Conservation (phyloP, 345 rosid genomes). For the Lepidium africanum region DNA sequence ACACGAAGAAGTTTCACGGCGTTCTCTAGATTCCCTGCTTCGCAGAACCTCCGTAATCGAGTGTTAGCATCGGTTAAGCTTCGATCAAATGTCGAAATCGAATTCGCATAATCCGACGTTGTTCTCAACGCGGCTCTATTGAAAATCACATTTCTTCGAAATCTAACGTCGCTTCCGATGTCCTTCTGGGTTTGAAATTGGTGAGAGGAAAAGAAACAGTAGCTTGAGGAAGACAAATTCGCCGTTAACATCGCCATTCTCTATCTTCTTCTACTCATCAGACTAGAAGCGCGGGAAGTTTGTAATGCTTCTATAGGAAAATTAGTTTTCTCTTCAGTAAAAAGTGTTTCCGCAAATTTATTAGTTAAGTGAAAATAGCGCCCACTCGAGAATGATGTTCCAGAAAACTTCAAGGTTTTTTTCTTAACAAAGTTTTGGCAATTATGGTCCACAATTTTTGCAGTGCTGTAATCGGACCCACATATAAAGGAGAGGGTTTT, state of each 20-base stretch:
- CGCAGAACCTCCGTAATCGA: conserved; percentile 30
- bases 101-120: not conserved
- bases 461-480: conserved; percentile 9
- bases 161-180: not conserved
- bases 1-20: conserved; percentile 40
- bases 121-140: conserved; percentile 24
- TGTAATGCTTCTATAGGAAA: not conserved
- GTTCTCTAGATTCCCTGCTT: conserved; percentile 35
- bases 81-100: conserved; percentile 11
- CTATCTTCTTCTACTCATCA: conserved; percentile 6
- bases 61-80: conserved; percentile 29
- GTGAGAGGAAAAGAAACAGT: conserved; percentile 4
- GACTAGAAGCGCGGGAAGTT: conserved; percentile 22
- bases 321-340: not conserved
- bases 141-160: conserved; percentile 12
- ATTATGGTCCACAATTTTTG: conserved; percentile 13
- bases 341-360: not conserved
- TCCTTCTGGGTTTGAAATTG: conserved; percentile 14
- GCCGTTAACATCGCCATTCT: conserved; percentile 32
- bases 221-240: conserved; percentile 19
- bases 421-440: not conserved
- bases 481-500: not conserved
- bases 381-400: not conserved
- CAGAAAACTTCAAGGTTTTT: not conserved
- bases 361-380: not conserved